Evolutionary conservation across 2,329 filamentous ascomycete genomes (phyloP).

Genomic region (Neobulgaria alba): DNA sequence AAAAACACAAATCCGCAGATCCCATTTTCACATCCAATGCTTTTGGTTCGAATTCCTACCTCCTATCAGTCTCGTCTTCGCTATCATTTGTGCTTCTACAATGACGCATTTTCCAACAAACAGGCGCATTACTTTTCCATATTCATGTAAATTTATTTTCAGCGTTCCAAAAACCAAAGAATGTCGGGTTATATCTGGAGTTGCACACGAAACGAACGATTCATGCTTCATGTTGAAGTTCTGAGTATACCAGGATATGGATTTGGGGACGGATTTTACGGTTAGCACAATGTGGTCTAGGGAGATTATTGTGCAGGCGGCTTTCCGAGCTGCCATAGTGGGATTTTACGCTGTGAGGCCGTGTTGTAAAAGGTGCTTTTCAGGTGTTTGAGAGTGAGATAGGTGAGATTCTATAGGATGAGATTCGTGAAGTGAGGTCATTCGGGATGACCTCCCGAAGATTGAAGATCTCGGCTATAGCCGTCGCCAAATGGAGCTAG

Average conservation of each 20-base stretch:
- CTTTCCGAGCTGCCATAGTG: conserved; percentile 1
- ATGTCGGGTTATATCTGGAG: conserved; percentile 34
- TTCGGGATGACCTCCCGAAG: no score
- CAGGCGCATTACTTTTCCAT: conserved; percentile 32
- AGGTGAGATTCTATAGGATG: no score
- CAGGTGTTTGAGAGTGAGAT: no score
- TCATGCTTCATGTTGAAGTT: conserved; percentile 49
- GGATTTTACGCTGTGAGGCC: no score
- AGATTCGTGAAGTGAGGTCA: no score
- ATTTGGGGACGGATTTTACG: conserved; percentile 40
- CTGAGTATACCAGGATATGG: conserved; percentile 45
- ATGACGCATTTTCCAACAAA: no score
- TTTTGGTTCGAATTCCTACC: conserved; percentile 52
- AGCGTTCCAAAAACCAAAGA: conserved; percentile 48
- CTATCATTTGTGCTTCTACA: no score
- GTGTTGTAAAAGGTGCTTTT: no score
- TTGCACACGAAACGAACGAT: conserved; percentile 37
- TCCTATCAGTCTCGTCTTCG: no score
- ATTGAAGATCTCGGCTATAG: no score
- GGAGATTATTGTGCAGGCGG: conserved; percentile 19
- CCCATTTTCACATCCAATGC: conserved; percentile 44
- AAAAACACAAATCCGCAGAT: conserved; percentile 51
- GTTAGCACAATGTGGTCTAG: conserved; percentile 55
- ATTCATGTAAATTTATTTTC: conserved; percentile 54
- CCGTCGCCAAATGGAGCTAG: no score